Evolutionary conservation across 2,329 filamentous ascomycete species (phyloP).

Genomic region (Trichoderma oligosporum): DNA sequence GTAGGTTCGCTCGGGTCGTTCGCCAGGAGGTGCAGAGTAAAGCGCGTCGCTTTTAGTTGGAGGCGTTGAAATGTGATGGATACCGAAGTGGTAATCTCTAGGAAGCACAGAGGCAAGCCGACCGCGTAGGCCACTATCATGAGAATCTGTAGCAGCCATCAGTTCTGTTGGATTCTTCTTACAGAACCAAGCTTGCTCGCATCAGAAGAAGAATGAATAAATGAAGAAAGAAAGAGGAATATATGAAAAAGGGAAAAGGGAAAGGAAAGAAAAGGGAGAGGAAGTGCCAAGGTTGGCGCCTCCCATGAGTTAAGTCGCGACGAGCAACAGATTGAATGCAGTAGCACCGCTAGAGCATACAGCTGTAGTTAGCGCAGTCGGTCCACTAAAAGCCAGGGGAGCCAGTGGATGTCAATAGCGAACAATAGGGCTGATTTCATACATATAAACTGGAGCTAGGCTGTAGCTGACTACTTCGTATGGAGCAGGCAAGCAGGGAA

Average conservation of each 20-base stretch:
- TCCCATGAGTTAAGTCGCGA: slow-evolving; percentile 10
- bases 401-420: slow-evolving; percentile 8
- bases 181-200: not conserved
- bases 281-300: not conserved
- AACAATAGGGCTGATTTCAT: slow-evolving; percentile 17
- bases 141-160: slow-evolving; percentile 11
- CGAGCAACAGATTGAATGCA: slow-evolving; percentile 12
- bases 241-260: not conserved
- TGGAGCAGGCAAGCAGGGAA: not conserved
- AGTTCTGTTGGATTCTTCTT: not conserved
- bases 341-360: slow-evolving; percentile 2
- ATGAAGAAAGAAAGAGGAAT: no score
- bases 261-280: not conserved
- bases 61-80: slow-evolving; percentile 85
- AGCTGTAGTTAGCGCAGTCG: slow-evolving; percentile 12
- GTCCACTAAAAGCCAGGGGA: slow-evolving; percentile 3
- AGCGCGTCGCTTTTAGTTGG: slow-evolving; percentile 71
- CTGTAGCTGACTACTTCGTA: not conserved
- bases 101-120: slow-evolving; percentile 50
- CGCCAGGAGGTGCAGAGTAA: slow-evolving; percentile 71
- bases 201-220: no score
- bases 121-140: slow-evolving; percentile 18
- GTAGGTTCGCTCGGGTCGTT: slow-evolving; percentile 71
- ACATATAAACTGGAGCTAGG: slow-evolving; percentile 1
- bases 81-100: slow-evolving; percentile 55